Conservation (phyloP, 148 eudicot species). For the Beta vulgaris region DNA sequence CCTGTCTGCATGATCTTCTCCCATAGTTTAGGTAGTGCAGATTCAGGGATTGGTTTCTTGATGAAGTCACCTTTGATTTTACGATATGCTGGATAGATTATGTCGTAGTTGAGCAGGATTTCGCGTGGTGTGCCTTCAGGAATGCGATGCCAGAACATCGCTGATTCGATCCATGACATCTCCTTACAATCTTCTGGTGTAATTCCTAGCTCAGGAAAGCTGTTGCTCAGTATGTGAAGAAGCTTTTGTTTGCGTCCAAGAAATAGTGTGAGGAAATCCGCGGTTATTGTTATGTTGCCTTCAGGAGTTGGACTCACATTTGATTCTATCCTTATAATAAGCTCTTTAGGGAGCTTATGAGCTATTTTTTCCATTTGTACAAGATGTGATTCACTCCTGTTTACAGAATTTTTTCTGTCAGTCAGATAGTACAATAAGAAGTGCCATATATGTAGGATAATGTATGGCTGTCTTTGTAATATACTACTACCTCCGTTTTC, state of each 20-base stretch:
- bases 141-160: constrained; percentile 7
- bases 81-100: background rate
- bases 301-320: too few species aligned
- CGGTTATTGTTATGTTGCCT: background rate
- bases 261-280: background rate
- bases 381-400: constrained; percentile 17
- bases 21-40: background rate
- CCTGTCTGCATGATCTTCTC: constrained; percentile 3
- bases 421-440: too few species aligned
- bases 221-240: background rate
- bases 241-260: background rate
- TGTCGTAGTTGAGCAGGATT: constrained; percentile 8
- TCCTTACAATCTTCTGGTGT: constrained; percentile 13
- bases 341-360: constrained; percentile 11
- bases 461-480: too few species aligned
- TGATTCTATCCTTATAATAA: constrained; percentile 11
- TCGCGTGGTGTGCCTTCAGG: constrained; percentile 16
- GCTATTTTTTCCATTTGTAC: constrained; percentile 18
- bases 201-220: constrained; percentile 13
- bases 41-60: constrained; percentile 13
- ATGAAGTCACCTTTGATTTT: constrained; percentile 20
- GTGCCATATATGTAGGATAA: too few species aligned
- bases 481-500: too few species aligned
- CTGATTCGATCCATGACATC: constrained; percentile 20
- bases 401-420: background rate